phyloP scores from a whole-genome alignment of 2,329 filamentous ascomycete genomes.

The Pseudocercospora fuligena region DNA sequence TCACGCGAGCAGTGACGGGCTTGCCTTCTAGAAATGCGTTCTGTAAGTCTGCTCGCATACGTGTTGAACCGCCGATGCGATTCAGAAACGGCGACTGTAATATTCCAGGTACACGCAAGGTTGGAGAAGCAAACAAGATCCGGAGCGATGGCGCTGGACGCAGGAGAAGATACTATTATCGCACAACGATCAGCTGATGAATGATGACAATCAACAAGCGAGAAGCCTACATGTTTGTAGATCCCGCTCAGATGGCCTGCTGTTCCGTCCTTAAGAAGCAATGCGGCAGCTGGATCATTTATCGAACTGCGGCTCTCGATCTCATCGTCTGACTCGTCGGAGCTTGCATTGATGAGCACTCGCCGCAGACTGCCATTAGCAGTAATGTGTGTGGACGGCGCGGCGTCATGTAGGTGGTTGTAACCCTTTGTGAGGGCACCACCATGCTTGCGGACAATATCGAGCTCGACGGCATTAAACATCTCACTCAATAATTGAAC shows the following conservation, averaged over 20 bases:
- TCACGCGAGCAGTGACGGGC: conserved; percentile 74
- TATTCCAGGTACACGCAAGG: conserved; percentile 54
- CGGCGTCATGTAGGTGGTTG: conserved; percentile 12
- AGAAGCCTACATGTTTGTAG: conserved; percentile 59
- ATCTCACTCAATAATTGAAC: conserved; percentile 21
- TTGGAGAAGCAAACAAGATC: conserved; percentile 55
- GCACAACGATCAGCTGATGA: conserved; percentile 6
- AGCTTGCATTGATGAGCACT: conserved; percentile 18
- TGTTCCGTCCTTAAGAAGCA: neutral
- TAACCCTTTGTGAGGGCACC: conserved; percentile 16
- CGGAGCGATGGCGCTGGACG: conserved; percentile 54
- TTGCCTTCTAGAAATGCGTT: conserved; percentile 68
- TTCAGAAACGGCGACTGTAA: conserved; percentile 54
- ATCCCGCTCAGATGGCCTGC: conserved; percentile 45
- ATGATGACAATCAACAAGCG: neutral
- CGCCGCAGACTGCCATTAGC: neutral
- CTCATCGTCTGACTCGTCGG: conserved; percentile 19
- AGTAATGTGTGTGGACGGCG: neutral
- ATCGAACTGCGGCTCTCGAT: neutral
- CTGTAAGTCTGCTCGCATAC: conserved; percentile 58
- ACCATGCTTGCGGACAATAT: conserved; percentile 18
- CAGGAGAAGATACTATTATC: conserved; percentile 51
- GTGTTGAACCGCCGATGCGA: conserved; percentile 54
- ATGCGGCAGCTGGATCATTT: neutral
- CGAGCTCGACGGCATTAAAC: conserved; percentile 20